Base-by-base conservation (phyloP, 1,284 basidiomycete genomes). In the Sutorius eximius region DNA sequence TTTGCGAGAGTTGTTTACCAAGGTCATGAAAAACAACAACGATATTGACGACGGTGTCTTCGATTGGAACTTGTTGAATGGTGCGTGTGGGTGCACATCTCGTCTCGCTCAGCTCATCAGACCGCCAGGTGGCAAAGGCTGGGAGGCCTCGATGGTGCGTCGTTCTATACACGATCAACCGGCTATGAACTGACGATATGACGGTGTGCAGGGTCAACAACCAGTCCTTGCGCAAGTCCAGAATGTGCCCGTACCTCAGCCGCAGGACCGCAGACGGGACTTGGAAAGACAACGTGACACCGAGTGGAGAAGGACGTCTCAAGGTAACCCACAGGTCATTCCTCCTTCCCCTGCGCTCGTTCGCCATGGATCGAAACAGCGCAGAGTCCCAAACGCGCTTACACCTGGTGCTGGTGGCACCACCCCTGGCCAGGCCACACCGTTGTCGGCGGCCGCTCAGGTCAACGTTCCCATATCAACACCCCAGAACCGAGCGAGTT, bases 61-160 rank as follows among this genome's bases (percentile, higher is more conserved):
- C 67, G 96, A 99, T 71, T 98, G 97, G 96, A 97, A 95, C 88
- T 71, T 93, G 46, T 77, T 99, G 56, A 96, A 98, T 71, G 82
- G 80, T 55, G 86, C 95, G 73, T 85, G 81, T 80, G 53, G 48
- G 65, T 53, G 18, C 47, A 43, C 24, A 16, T 49, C 44, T 55
- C 8, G 32, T 30, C 30, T 41, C 33, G 45, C 48, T 32, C 18
- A 4, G 24, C 57, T 58, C 60, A 55, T 60, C 53, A 37, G 27
- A 15, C 33, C 24, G 46, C 53, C 64, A 89, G 87, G 87, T 63
- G 95, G 94, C 44, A 91, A 93, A 75, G 96, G 96, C 52, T 98
- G 95, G 95, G 95, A 98, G 75, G 84, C 82, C 37, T 87, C 87
- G 42, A 77, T 83, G 67, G 91, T 93, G 67, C 66, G 86, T 74